These are phyloP conservation scores for Steccherinum ochraceum DNA, from an alignment of 768 basidiomycete genomes.

Conservation along the genomic window DNA sequence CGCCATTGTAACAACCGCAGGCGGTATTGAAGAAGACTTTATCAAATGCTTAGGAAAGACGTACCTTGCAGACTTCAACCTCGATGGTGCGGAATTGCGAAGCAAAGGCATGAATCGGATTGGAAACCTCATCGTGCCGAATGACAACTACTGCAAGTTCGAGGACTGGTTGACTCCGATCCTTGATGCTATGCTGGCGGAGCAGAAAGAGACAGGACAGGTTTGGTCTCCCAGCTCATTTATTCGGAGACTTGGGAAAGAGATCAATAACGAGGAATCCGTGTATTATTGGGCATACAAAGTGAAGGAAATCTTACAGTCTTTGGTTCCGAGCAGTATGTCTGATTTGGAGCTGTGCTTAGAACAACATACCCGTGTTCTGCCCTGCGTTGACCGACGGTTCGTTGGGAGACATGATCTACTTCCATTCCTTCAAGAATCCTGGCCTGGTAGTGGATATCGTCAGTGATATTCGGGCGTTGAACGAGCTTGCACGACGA, in stretches of 20 bases:
- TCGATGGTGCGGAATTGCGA: conserved; percentile 85
- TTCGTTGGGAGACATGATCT: conserved; percentile 98
- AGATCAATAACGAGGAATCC: conserved; percentile 94
- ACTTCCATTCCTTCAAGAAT: conserved; percentile 92
- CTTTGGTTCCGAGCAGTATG: not conserved
- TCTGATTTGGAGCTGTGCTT: conserved; percentile 11
- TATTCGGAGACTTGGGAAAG: conserved; percentile 89
- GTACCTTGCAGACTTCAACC: conserved; percentile 87
- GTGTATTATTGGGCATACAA: conserved; percentile 99
- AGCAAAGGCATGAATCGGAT: conserved; percentile 93
- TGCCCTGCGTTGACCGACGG: conserved; percentile 98
- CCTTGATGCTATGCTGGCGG: conserved; percentile 81
- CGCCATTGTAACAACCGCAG: conserved; percentile 93
- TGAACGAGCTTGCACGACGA: conserved; percentile 85
- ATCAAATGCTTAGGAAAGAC: conserved; percentile 99
- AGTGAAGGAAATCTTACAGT: conserved; percentile 51
- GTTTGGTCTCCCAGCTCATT: conserved; percentile 95
- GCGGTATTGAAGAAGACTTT: conserved; percentile 97
- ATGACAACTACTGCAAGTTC: conserved; percentile 98
- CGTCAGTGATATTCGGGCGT: conserved; percentile 83
- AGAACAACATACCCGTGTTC: conserved; percentile 99
- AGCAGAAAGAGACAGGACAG: conserved; percentile 65
- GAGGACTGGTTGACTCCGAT: conserved; percentile 99
- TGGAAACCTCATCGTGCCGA: conserved; percentile 93
- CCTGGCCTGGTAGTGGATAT: conserved; percentile 89